A percentile compares a stretch with the other conserved stretches of the same genome.
Conservation (phyloP, 352 stramenopile genomes). For the Globisporangium emineosum region DNA sequence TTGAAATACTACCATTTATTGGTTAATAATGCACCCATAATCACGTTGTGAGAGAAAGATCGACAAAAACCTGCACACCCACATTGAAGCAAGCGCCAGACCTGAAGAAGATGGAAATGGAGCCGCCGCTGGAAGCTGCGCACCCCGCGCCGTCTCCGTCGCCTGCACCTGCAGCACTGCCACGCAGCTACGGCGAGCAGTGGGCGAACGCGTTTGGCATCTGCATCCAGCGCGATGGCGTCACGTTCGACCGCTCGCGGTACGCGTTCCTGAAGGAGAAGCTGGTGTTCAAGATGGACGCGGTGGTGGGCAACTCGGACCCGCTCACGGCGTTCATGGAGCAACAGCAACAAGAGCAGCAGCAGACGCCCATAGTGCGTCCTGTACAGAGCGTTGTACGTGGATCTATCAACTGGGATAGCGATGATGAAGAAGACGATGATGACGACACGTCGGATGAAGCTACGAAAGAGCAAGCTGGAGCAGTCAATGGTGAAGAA, state of each 20-base stretch:
- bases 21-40: too few relatives aligned
- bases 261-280: conserved; percentile 58
- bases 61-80: not conserved
- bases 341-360: not conserved
- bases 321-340: conserved; percentile 37
- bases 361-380: not conserved
- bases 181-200: conserved; percentile 24
- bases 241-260: conserved; percentile 28
- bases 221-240: conserved; percentile 17
- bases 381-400: conserved; percentile 5
- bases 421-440: conserved; percentile 9
- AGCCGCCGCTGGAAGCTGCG: not conserved
- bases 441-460: not conserved
- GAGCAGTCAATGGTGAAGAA: not conserved
- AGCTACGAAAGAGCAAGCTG: not conserved
- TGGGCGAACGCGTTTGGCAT: conserved; percentile 33
- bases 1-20: too few relatives aligned
- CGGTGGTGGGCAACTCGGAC: conserved; percentile 37
- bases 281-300: conserved; percentile 67
- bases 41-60: conserved; percentile 2
- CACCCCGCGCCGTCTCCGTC: not conserved
- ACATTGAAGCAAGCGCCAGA: not conserved
- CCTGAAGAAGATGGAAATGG: not conserved
- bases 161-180: not conserved
- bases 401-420: conserved; percentile 19